Base-by-base conservation (phyloP, 495 filamentous ascomycete species). In the Arthonia radiata region DNA sequence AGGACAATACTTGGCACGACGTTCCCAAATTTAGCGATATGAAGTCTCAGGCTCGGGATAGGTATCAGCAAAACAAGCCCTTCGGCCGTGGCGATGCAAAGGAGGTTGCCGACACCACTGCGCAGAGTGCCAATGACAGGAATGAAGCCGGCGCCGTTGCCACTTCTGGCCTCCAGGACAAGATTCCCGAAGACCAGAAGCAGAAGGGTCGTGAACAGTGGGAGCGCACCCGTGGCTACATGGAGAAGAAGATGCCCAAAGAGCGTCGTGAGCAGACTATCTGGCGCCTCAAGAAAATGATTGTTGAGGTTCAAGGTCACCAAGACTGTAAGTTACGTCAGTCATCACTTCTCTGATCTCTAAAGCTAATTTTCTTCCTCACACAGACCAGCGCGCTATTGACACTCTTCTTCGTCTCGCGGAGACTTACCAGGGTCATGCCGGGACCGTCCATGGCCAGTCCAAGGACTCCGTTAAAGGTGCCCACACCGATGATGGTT, bases 231-330 rank as follows among this genome's bases (percentile, higher is more conserved):
- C 67, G 58, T 41, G 61, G 71, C 30, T 94, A 92, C 40, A 44
- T 92, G 14, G 55, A 57, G 10, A 57, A 66, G 27, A 94, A 93
- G 57, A 56, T 97, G 46, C 83, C 86, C 0, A 56, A 82, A 54
- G 83, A 94, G 51, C 80, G 89, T 31, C 80, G 83, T 16, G 81
- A 94, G 2, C 83, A 91, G 55, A 68, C 67, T 14, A 67, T 93
- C 39, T 93, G 68, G 61, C 75, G 86, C 25, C 47, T 97, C 31
- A 94, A 93, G 67, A 94, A 93, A 64, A 90, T 97, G 77, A 52
- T 97, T 15, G 59, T 92, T 30, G 86, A 97, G 56, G 73, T 90
- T 30, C 86, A 97, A 46, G 70, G 79, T 21, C 86, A 92, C 42
- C 64, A 69, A 27, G 86, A 94, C 35, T 97, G 67, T 71, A 45